These are phyloP conservation scores for Tuber magnatum DNA, from an alignment of 495 filamentous ascomycete species.

Conservation along the genomic window DNA sequence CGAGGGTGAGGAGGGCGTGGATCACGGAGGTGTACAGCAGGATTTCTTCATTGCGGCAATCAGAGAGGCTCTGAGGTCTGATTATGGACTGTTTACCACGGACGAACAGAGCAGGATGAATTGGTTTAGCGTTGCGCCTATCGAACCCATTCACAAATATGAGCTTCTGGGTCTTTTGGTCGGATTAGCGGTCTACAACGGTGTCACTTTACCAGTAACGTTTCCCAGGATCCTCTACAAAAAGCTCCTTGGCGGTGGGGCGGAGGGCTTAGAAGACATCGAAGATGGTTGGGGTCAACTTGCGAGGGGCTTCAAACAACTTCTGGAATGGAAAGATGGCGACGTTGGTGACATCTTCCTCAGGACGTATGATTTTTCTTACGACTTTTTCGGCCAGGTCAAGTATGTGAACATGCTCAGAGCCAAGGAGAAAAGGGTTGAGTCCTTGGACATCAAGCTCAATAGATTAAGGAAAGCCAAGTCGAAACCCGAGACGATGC, in stretches of 20 bases:
- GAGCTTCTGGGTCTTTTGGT: slow-evolving; percentile 83
- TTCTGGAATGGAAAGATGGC: slow-evolving; percentile 71
- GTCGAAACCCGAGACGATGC: slow-evolving; percentile 11
- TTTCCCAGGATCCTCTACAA: slow-evolving; percentile 80
- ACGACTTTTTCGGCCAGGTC: slow-evolving; percentile 57
- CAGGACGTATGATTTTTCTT: slow-evolving; percentile 76
- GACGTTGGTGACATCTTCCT: slow-evolving; percentile 73
- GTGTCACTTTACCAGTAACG: slow-evolving; percentile 77
- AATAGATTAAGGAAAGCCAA: slow-evolving; percentile 18
- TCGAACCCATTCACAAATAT: slow-evolving; percentile 79
- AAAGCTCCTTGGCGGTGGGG: slow-evolving; percentile 58
- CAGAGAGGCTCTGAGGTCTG: slow-evolving; percentile 65
- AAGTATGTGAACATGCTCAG: slow-evolving; percentile 52
- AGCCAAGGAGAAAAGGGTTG: slow-evolving; percentile 24
- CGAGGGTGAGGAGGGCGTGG: slow-evolving; percentile 79
- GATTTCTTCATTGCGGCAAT: slow-evolving; percentile 87
- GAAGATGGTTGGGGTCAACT: slow-evolving; percentile 82
- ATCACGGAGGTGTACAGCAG: slow-evolving; percentile 89
- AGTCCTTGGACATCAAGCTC: slow-evolving; percentile 32
- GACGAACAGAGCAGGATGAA: slow-evolving; percentile 66
- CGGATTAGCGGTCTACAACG: slow-evolving; percentile 89
- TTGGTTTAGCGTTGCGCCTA: slow-evolving; percentile 77
- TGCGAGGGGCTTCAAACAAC: slow-evolving; percentile 59
- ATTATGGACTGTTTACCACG: slow-evolving; percentile 69
- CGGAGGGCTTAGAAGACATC: slow-evolving; percentile 58